Percentiles rank a stretch among this genome's conserved stretches.
Conservation (phyloP, 306 rosid species). For the Neltuma alba region DNA sequence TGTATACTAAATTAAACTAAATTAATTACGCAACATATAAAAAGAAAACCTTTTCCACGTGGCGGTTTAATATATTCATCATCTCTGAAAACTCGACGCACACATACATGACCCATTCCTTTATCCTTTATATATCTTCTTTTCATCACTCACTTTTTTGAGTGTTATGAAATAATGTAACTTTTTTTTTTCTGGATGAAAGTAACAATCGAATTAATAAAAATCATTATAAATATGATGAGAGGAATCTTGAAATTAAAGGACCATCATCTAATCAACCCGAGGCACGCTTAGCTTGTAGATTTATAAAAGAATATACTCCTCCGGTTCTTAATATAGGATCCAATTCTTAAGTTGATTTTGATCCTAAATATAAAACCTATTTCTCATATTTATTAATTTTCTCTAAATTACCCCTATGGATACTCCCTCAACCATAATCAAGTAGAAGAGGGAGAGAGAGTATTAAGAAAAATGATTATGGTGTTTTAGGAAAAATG, state of each 20-base stretch:
- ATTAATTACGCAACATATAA: not conserved
- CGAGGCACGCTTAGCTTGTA: not conserved
- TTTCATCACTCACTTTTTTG: not conserved
- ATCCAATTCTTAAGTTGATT: too few species aligned
- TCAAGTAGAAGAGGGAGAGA: too few species aligned
- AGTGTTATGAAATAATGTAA: not conserved
- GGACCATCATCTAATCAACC: not conserved
- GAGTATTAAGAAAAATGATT: too few species aligned
- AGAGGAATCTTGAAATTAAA: not conserved
- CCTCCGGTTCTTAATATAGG: too few species aligned
- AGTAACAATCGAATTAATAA: not conserved
- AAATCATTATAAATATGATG: not conserved
- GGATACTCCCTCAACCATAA: too few species aligned
- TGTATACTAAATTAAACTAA: not conserved
- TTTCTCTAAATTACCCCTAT: too few species aligned
- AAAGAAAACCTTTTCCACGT: not conserved
- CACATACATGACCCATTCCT: not conserved
- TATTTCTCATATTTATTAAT: too few species aligned
- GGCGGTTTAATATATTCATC: not conserved
- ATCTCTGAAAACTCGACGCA: not conserved
- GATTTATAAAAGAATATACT: slow-evolving; percentile 12
- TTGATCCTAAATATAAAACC: too few species aligned
- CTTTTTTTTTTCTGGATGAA: not conserved
- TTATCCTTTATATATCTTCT: not conserved
- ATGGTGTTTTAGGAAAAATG: too few species aligned